Percentiles rank a stretch among this genome's conserved stretches.
phyloP scores from a whole-genome alignment of 495 filamentous ascomycete genomes.

The Aspergillus egyptiacus region DNA sequence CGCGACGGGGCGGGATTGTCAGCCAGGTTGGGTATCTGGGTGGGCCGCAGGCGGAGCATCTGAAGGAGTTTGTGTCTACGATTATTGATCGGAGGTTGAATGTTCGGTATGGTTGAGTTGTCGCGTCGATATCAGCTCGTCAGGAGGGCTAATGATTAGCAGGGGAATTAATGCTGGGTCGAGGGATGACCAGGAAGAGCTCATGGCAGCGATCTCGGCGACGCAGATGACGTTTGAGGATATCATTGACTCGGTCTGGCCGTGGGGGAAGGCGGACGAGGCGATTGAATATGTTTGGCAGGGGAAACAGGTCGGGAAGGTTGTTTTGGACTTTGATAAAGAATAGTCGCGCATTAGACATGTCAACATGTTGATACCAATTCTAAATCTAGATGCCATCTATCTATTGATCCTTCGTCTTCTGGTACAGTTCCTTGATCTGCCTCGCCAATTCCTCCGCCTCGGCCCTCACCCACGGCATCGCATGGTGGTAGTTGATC shows the following conservation, averaged over 20 bases:
- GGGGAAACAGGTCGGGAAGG: conserved; percentile 34
- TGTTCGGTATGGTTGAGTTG: conserved; percentile 16
- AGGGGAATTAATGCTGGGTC: conserved; percentile 39
- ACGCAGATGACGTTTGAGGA: conserved; percentile 24
- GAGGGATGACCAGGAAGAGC: conserved; percentile 30
- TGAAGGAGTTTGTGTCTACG: conserved; percentile 24
- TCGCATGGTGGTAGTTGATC: conserved; percentile 22
- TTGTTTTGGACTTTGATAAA: no score
- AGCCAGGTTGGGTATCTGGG: conserved; percentile 35
- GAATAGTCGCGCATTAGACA: no score
- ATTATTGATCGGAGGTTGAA: conserved; percentile 31
- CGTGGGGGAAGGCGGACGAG: conserved; percentile 32
- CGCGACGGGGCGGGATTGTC: conserved; percentile 31
- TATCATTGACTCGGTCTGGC: conserved; percentile 26
- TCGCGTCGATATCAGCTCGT: background rate
- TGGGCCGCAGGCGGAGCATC: conserved; percentile 20
- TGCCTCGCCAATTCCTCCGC: conserved; percentile 8
- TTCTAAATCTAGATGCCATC: no score
- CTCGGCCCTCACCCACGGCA: conserved; percentile 18
- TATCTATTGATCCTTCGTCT: background rate
- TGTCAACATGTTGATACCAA: no score
- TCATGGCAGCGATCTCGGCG: conserved; percentile 24
- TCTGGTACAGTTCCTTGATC: conserved; percentile 11
- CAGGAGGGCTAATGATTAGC: background rate
- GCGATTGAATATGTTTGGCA: conserved; percentile 34